Evolutionary conservation across 1,284 basidiomycete genomes (phyloP).

Genomic region (Rhodotorula sp.): DNA sequence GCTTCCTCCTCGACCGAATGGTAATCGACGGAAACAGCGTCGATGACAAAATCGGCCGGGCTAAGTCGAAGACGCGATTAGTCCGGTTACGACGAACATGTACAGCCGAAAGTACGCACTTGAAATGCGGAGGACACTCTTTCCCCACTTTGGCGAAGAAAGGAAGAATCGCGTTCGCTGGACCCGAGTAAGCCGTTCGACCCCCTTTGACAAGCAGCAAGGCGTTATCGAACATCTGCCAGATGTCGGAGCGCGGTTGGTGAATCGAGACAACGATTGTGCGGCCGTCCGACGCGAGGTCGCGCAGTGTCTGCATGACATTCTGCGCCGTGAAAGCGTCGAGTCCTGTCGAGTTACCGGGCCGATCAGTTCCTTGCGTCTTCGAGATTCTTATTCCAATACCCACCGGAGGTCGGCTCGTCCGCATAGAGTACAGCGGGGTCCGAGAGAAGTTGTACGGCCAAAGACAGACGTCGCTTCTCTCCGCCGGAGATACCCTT

Average conservation of each 20-base stretch:
- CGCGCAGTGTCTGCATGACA: constrained; percentile 53
- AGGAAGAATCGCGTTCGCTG: constrained; percentile 45
- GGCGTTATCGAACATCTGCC: constrained; percentile 53
- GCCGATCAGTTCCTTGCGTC: too few relatives aligned
- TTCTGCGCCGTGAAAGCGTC: constrained; percentile 55
- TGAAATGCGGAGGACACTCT: constrained; percentile 31
- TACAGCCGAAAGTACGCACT: constrained; percentile 4
- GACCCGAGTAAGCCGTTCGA: constrained; percentile 49
- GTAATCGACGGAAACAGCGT: constrained; percentile 33
- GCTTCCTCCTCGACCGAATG: constrained; percentile 10
- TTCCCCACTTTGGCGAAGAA: constrained; percentile 48
- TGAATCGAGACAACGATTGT: constrained; percentile 58
- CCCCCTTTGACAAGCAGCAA: constrained; percentile 57
- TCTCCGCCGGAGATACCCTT: constrained; percentile 58
- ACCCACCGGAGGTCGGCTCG: constrained; percentile 45
- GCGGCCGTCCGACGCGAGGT: constrained; percentile 56
- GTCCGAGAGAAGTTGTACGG: constrained; percentile 56
- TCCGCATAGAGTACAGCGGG: constrained; percentile 55
- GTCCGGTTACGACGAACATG: background rate
- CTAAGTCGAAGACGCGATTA: background rate
- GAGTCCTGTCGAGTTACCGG: too few relatives aligned
- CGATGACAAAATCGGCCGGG: constrained; percentile 41
- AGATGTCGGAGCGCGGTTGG: constrained; percentile 58
- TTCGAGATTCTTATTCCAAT: constrained; percentile 9
- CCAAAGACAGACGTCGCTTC: constrained; percentile 57